Conservation (phyloP, 2,329 filamentous ascomycete species). For the Ophiostoma montium region DNA sequence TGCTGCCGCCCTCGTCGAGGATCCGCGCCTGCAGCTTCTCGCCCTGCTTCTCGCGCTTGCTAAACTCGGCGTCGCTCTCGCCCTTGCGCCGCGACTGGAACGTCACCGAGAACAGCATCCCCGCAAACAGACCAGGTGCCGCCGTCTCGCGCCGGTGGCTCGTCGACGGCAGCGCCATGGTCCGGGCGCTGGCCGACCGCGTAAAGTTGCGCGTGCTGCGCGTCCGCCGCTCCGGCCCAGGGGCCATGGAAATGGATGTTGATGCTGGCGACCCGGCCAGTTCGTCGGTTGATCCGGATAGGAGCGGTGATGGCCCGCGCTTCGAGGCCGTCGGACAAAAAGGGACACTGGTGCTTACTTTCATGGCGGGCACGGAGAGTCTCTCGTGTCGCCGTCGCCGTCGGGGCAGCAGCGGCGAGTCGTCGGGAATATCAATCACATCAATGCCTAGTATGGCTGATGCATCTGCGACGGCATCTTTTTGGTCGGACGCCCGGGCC, state of each 20-base stretch:
- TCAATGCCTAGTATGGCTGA: not conserved
- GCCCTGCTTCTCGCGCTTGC: constrained; percentile 24
- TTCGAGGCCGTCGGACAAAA: not conserved
- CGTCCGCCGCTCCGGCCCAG: not conserved
- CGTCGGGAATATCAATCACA: not conserved
- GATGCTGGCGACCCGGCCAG: constrained; percentile 26
- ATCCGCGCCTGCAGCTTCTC: constrained; percentile 47
- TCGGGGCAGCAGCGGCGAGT: not conserved
- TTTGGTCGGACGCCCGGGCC: not conserved
- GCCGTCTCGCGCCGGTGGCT: constrained; percentile 3
- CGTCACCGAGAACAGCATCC: constrained; percentile 81
- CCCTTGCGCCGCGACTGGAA: constrained; percentile 40
- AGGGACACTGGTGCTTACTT: not conserved
- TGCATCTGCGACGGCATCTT: not conserved
- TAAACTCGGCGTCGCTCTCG: constrained; percentile 32
- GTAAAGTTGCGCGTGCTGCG: constrained; percentile 14
- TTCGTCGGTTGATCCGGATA: constrained; percentile 32
- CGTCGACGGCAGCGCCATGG: constrained; percentile 2
- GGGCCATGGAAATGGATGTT: constrained; percentile 20
- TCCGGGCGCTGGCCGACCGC: not conserved
- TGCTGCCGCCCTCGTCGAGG: constrained; percentile 51
- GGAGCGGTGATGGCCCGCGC: constrained; percentile 10
- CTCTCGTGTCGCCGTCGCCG: not conserved
- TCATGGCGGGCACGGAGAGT: not conserved
- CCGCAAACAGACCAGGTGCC: constrained; percentile 42